phyloP scores from a whole-genome alignment of 768 basidiomycete species.

The Macrocybe gigantea region DNA sequence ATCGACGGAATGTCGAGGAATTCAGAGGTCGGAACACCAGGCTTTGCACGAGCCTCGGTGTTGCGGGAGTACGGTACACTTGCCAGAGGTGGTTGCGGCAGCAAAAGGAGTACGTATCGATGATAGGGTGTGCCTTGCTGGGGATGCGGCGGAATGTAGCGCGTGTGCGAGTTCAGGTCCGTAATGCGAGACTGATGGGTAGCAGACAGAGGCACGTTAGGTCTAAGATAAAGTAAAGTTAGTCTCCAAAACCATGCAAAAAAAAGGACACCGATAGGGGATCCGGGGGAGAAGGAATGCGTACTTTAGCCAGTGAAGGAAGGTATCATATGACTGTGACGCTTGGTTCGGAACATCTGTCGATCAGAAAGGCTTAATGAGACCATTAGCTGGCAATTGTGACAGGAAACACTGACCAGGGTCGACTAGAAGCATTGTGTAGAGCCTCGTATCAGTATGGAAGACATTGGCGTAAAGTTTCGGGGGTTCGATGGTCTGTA shows the following conservation, averaged over 20 bases:
- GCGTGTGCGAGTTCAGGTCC: constrained; percentile 50
- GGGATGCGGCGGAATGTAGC: constrained; percentile 89
- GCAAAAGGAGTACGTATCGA: constrained; percentile 75
- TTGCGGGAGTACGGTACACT: constrained; percentile 26
- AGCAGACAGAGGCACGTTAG: constrained; percentile 75
- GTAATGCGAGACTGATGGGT: constrained; percentile 35
- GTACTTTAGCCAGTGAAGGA: constrained; percentile 84
- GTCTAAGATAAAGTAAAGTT: constrained; percentile 34
- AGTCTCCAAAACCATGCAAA: constrained; percentile 5
- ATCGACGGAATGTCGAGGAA: constrained; percentile 42
- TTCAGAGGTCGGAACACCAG: constrained; percentile 25
- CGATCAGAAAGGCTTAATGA: constrained; percentile 4
- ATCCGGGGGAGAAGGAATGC: constrained; percentile 22
- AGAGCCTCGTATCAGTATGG: constrained; percentile 73
- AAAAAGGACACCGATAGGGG: constrained; percentile 1
- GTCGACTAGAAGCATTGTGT: constrained; percentile 88
- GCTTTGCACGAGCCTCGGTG: constrained; percentile 23
- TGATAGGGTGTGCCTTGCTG: constrained; percentile 87
- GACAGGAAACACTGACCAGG: constrained; percentile 46
- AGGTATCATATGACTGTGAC: constrained; percentile 59
- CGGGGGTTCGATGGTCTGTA: constrained; percentile 61
- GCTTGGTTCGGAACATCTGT: constrained; percentile 79
- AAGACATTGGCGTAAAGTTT: constrained; percentile 69
- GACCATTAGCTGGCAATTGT: background rate
- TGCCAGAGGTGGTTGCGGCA: constrained; percentile 56